These are phyloP conservation scores for Suillus subaureus DNA, from an alignment of 768 basidiomycete species.

Conservation along the genomic window DNA sequence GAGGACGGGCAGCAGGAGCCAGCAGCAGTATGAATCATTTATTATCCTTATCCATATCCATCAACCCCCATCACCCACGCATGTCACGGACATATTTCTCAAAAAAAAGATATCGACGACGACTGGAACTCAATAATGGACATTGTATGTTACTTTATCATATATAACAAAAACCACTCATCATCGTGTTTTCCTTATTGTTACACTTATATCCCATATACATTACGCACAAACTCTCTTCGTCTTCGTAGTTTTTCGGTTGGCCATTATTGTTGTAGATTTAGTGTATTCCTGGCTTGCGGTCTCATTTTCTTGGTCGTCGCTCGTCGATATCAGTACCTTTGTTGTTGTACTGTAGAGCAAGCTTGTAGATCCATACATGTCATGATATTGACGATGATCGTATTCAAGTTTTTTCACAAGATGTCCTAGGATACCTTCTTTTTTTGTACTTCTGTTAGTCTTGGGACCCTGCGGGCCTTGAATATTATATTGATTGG, in stretches of 20 bases:
- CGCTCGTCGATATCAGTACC: constrained; percentile 5
- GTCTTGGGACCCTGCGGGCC: neutral
- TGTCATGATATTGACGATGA: constrained; percentile 5
- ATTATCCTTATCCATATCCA: constrained; percentile 28
- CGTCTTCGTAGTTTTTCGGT: neutral
- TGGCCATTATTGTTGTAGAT: neutral
- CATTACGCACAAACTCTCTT: neutral
- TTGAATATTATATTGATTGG: too few species aligned
- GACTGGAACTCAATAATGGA: constrained; percentile 17
- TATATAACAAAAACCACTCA: constrained; percentile 4
- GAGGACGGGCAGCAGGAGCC: neutral
- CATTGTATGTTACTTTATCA: constrained; percentile 8
- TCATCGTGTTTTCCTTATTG: constrained; percentile 4
- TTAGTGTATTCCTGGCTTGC: constrained; percentile 2
- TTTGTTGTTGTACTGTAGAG: constrained; percentile 1
- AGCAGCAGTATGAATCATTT: constrained; percentile 15
- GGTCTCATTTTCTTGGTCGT: constrained; percentile 5
- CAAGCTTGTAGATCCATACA: neutral
- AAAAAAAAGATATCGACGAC: constrained; percentile 17
- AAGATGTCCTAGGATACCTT: neutral
- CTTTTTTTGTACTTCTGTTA: neutral
- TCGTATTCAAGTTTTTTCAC: neutral
- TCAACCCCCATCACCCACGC: constrained; percentile 13
- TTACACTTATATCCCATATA: constrained; percentile 7
- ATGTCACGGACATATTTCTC: constrained; percentile 18